phyloP scores from a whole-genome alignment of 2,329 filamentous ascomycete genomes.

The Amauroascus niger region DNA sequence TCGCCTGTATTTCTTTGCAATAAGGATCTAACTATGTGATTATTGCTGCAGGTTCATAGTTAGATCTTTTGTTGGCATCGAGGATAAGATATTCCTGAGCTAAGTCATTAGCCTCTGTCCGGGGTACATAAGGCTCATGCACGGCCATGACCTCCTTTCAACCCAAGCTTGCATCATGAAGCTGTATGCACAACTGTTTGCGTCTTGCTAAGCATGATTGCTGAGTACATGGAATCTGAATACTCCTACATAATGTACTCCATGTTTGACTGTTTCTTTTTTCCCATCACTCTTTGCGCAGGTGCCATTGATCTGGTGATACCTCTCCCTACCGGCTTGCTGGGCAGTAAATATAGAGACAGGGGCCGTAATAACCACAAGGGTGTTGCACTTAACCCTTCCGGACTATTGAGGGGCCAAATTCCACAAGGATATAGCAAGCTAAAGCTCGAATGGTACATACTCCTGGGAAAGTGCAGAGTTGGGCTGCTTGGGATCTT shows the following conservation, averaged over 20 bases:
- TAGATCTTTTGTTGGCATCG: not conserved
- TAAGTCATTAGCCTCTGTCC: slow-evolving; percentile 7
- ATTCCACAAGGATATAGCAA: not conserved
- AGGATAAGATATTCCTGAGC: not conserved
- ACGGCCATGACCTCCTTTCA: not conserved
- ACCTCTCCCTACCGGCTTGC: not conserved
- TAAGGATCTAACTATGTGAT: too few relatives aligned
- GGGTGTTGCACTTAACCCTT: not conserved
- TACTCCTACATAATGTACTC: too few relatives aligned
- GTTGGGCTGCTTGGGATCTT: too few relatives aligned
- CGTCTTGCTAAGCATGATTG: not conserved
- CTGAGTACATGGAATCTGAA: too few relatives aligned
- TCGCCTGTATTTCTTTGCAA: too few relatives aligned
- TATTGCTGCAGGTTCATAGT: not conserved
- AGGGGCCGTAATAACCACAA: not conserved
- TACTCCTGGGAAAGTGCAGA: not conserved
- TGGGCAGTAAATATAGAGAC: not conserved
- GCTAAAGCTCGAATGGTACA: not conserved
- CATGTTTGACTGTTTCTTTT: too few relatives aligned
- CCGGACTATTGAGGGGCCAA: not conserved
- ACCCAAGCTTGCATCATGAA: not conserved
- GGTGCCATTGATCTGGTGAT: not conserved
- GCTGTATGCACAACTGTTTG: not conserved
- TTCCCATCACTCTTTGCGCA: not conserved
- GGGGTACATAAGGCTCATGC: slow-evolving; percentile 12